Evolutionary conservation across 2,329 filamentous ascomycete species (phyloP).

Genomic region (Aspergillus sojae): DNA sequence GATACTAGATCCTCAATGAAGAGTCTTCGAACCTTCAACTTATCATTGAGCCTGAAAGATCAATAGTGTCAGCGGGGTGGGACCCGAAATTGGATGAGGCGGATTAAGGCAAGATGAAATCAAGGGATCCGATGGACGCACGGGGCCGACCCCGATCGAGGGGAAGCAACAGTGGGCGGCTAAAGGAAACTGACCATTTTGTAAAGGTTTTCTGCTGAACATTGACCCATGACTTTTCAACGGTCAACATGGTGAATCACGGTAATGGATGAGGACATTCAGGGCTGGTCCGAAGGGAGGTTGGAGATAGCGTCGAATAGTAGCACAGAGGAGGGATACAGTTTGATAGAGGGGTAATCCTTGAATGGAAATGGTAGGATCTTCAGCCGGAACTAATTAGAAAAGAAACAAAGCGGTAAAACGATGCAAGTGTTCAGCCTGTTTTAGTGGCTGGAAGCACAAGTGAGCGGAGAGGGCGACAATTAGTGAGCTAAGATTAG

Average conservation of each 20-base stretch:
- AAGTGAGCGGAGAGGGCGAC: constrained; percentile 3
- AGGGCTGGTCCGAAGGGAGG: constrained; percentile 24
- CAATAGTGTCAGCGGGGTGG: background rate
- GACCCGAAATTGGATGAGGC: background rate
- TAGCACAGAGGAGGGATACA: constrained; percentile 5
- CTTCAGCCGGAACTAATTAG: constrained; percentile 17
- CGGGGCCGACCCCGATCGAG: background rate
- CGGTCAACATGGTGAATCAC: constrained; percentile 46
- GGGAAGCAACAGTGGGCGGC: background rate
- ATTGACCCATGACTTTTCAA: constrained; percentile 67
- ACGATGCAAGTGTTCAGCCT: background rate
- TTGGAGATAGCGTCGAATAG: background rate
- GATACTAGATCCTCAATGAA: constrained; percentile 83
- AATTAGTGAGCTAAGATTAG: constrained; percentile 3
- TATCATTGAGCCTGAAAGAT: constrained; percentile 84
- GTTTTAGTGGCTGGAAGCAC: constrained; percentile 3
- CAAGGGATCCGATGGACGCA: background rate
- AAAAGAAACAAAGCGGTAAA: constrained; percentile 9
- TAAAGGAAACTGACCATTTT: constrained; percentile 69
- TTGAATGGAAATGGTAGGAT: constrained; percentile 23
- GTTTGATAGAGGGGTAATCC: constrained; percentile 14
- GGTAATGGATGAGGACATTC: constrained; percentile 30
- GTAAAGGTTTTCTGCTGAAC: constrained; percentile 99
- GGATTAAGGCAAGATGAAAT: background rate
- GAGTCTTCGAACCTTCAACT: constrained; percentile 76